Evolutionary conservation across 2,329 filamentous ascomycete genomes (phyloP), one percentile per base, ranked within the genome.

Genomic region (Emericellopsis cladophorae): DNA sequence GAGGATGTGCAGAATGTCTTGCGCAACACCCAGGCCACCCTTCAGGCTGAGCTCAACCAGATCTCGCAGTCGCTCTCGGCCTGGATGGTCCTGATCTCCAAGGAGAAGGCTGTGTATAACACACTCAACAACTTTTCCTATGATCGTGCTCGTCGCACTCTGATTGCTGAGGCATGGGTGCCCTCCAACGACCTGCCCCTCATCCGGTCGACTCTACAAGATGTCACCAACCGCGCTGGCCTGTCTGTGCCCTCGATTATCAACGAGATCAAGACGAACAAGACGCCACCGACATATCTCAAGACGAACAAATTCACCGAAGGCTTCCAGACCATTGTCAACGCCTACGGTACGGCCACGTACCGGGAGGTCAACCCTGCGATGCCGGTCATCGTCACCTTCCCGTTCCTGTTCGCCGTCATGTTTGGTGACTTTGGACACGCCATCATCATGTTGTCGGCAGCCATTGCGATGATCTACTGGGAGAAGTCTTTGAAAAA

Each of bases 381-480:
- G 46, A 74, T 98, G 18, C 90, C 90, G 31, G 92, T 94, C 40
- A 88, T 96, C 50, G 81, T 98, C 48, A 98, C 92, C 6, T 98
- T 98, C 64, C 92, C 93, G n/a, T 98, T 98, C 71, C 72, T 98
- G 46, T 98, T 98, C 58, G 92, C 92, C 39, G 92, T 98, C 76
- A 98, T 98, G 92, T 98, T 98, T 58, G 93, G 92, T 70, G 92
- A 98, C 63, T 81, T 95, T 44, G 93, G 92, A 40, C 92, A 98
- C 56, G 92, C 90, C 49, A 62, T 81, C 49, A 84, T 98, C 60
- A 94, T 98, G 84, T 72, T 90, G 35, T 58, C 77, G 42, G 84
- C 87, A 43, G 85, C 92, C 12, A 55, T 79, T 42, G 86, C 88
- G 43, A 95, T 98, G 88, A 96, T 98, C 51, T 86, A 95, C 66